A percentile compares a stretch with the other conserved stretches of the same genome.
Evolutionary conservation across 2,329 filamentous ascomycete species (phyloP).

Genomic region (Fusarium foetens): DNA sequence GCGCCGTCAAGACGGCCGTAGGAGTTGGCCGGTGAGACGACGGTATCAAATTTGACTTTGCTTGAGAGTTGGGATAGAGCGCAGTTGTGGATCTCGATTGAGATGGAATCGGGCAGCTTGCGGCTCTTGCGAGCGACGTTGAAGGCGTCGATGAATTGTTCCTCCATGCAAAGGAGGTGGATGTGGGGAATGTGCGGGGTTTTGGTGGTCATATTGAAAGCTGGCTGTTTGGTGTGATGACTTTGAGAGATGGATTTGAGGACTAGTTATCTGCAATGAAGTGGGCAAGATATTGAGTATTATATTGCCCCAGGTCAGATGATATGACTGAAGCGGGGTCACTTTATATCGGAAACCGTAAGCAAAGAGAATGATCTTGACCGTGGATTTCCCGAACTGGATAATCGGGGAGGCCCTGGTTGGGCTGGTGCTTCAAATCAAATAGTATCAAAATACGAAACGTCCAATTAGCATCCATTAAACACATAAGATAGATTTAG

Average conservation of each 20-base stretch:
- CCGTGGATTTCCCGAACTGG: neutral
- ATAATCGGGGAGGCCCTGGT: too few relatives aligned
- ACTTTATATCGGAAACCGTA: too few relatives aligned
- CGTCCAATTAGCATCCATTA: too few relatives aligned
- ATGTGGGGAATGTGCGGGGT: constrained; percentile 16
- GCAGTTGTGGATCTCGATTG: constrained; percentile 52
- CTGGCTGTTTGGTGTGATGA: neutral
- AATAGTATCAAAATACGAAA: too few relatives aligned
- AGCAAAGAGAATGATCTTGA: neutral
- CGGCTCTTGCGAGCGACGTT: neutral
- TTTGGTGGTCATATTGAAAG: neutral
- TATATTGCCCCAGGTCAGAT: neutral
- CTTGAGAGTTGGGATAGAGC: constrained; percentile 52
- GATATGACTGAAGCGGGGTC: neutral
- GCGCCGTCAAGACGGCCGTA: constrained; percentile 64
- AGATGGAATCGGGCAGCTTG: constrained; percentile 45
- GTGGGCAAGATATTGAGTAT: neutral
- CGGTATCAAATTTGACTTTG: constrained; percentile 54
- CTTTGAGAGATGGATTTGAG: fast-evolving
- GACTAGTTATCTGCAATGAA: fast-evolving
- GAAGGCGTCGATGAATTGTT: constrained; percentile 26
- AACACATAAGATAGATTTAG: too few relatives aligned
- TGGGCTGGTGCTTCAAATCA: too few relatives aligned
- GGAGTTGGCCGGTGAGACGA: constrained; percentile 66
- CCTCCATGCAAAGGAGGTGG: constrained; percentile 33